phyloP scores from a whole-genome alignment of 345 rosid species.

The Diplotaxis tenuifolia region DNA sequence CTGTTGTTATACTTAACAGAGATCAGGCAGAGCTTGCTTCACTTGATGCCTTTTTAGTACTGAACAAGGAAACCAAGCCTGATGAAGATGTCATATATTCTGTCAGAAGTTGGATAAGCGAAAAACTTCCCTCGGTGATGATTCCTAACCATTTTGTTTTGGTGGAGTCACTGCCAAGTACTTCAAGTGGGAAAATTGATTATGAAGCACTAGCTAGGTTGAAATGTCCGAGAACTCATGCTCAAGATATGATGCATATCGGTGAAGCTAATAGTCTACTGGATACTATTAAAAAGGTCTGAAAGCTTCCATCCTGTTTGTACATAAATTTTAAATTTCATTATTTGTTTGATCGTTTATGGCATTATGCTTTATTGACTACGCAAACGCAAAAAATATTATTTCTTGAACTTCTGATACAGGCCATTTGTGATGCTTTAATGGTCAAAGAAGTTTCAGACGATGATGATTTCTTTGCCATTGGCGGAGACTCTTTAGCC shows the following conservation, averaged over 20 bases:
- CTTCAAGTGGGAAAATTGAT: conserved; percentile 85
- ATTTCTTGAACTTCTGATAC: conserved; percentile 29
- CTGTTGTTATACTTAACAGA: conserved; percentile 54
- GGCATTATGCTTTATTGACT: neutral
- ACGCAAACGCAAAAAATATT: conserved; percentile 2
- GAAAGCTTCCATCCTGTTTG: neutral
- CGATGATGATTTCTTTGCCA: conserved; percentile 73
- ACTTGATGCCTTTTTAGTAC: conserved; percentile 57
- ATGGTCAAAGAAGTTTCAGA: conserved; percentile 63
- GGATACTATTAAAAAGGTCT: conserved; percentile 71
- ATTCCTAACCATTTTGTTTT: conserved; percentile 58
- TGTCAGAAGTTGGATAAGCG: conserved; percentile 60
- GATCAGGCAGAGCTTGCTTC: conserved; percentile 43
- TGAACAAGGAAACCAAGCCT: conserved; percentile 44
- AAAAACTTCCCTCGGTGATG: conserved; percentile 70
- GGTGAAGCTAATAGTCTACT: conserved; percentile 35
- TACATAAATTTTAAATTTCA: conserved; percentile 3
- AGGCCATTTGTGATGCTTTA: conserved; percentile 80
- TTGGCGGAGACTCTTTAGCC: conserved; percentile 87
- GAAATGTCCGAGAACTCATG: conserved; percentile 23
- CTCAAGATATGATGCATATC: conserved; percentile 36
- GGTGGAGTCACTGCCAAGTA: conserved; percentile 59
- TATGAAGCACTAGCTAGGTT: conserved; percentile 53
- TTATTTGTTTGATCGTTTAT: neutral
- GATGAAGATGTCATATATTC: conserved; percentile 41